Conservation (phyloP, 148 eudicot genomes). For the Vaccinium myrtillus region DNA sequence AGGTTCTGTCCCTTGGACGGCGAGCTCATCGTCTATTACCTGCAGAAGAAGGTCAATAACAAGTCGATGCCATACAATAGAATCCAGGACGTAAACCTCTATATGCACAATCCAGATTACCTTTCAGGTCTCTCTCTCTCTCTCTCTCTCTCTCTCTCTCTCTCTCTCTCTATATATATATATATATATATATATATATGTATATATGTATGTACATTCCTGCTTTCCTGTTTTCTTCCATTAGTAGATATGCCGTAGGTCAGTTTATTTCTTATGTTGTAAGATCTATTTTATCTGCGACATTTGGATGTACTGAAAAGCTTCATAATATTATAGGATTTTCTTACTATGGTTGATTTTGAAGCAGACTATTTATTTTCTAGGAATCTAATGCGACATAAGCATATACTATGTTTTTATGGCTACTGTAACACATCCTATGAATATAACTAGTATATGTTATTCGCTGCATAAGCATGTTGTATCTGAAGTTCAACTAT, state of each 20-base stretch:
- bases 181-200: not conserved
- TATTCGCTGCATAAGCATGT: too few species aligned
- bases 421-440: too few species aligned
- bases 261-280: not conserved
- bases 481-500: too few species aligned
- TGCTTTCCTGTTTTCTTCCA: not conserved
- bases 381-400: too few species aligned
- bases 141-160: too few species aligned
- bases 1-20: slow-evolving; percentile 25
- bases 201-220: not conserved
- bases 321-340: not conserved
- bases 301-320: not conserved
- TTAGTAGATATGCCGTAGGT: not conserved
- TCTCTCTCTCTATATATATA: not conserved
- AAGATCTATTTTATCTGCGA: not conserved
- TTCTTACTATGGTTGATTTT: not conserved
- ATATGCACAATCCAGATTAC: slow-evolving; percentile 18
- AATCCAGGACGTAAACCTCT: slow-evolving; percentile 23
- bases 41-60: slow-evolving; percentile 21
- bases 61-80: slow-evolving; percentile 5
- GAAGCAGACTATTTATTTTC: too few species aligned
- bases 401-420: too few species aligned
- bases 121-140: slow-evolving; percentile 8
- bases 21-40: slow-evolving; percentile 25
- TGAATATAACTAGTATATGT: too few species aligned